phyloP scores from a whole-genome alignment of 805 yeast species.

The Pichia manshurica region DNA sequence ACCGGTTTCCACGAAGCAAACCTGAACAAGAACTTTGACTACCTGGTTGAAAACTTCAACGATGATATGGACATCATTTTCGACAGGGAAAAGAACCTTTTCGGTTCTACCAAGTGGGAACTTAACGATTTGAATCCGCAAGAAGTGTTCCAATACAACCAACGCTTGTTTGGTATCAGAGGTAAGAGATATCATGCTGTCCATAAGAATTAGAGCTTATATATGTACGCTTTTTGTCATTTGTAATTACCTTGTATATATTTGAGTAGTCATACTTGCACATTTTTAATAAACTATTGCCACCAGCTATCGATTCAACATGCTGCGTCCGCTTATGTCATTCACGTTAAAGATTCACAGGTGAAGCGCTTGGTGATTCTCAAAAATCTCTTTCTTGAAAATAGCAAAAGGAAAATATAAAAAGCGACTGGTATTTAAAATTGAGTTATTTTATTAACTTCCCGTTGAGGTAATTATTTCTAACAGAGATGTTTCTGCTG shows the following conservation, averaged over 20 bases:
- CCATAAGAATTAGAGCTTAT: constrained; percentile 18
- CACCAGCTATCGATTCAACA: too few species aligned
- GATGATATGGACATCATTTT: constrained; percentile 78
- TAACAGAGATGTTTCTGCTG: too few species aligned
- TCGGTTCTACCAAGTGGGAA: constrained; percentile 90
- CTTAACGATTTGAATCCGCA: constrained; percentile 88
- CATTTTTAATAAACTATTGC: too few species aligned
- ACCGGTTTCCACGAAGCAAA: constrained; percentile 86
- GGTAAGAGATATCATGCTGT: constrained; percentile 96
- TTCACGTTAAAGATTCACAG: too few species aligned
- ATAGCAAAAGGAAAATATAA: too few species aligned
- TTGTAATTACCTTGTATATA: constrained; percentile 8
- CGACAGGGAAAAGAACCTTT: constrained; percentile 66
- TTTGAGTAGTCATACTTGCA: not conserved
- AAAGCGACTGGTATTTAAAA: too few species aligned
- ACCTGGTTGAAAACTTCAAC: constrained; percentile 60
- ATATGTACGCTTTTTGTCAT: not conserved
- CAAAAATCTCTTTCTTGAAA: too few species aligned
- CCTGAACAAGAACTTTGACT: constrained; percentile 58
- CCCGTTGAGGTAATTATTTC: too few species aligned
- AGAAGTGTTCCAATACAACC: constrained; percentile 89
- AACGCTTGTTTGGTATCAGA: constrained; percentile 83
- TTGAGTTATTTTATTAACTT: too few species aligned
- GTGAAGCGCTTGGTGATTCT: too few species aligned
- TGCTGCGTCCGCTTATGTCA: too few species aligned